Percentiles rank a stretch among this genome's conserved stretches.
Evolutionary conservation across 805 yeast species (phyloP).

Genomic region (Kockiozyma suomiensis): DNA sequence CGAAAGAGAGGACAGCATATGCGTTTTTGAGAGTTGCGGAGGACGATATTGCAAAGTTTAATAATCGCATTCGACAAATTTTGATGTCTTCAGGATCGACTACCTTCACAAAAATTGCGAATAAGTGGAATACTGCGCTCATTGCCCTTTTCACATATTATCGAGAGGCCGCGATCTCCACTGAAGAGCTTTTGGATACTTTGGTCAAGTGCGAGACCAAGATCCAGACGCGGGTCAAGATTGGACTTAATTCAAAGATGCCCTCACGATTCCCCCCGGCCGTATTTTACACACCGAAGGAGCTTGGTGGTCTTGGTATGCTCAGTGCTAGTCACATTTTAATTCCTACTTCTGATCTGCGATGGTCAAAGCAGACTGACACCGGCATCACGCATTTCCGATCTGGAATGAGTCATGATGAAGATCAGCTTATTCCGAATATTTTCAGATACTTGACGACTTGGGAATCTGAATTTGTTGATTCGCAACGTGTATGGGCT

Average conservation of each 20-base stretch:
- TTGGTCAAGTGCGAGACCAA: slow-evolving; percentile 90
- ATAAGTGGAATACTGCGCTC: slow-evolving; percentile 93
- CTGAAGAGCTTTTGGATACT: slow-evolving; percentile 74
- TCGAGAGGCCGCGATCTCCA: slow-evolving; percentile 88
- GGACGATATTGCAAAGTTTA: slow-evolving; percentile 76
- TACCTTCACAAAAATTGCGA: slow-evolving; percentile 90
- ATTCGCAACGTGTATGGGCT: slow-evolving; percentile 96
- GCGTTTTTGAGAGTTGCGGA: slow-evolving; percentile 84
- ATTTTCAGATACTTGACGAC: slow-evolving; percentile 88
- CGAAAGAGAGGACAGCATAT: slow-evolving; percentile 85
- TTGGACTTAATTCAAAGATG: slow-evolving; percentile 97
- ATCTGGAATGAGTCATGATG: slow-evolving; percentile 84
- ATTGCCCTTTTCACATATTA: slow-evolving; percentile 84
- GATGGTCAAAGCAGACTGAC: slow-evolving; percentile 91
- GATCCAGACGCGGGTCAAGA: slow-evolving; percentile 89
- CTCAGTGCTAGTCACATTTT: slow-evolving; percentile 93
- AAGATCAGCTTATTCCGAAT: slow-evolving; percentile 81
- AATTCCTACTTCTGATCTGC: slow-evolving; percentile 88
- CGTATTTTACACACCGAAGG: slow-evolving; percentile 96
- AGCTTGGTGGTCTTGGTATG: slow-evolving; percentile 97
- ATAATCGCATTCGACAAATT: slow-evolving; percentile 82
- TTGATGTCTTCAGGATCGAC: slow-evolving; percentile 95
- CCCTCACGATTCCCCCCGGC: slow-evolving; percentile 99
- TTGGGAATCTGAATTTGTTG: slow-evolving; percentile 95
- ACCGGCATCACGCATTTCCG: slow-evolving; percentile 93